These are phyloP conservation scores for Bacterosira constricta DNA, from an alignment of 108 stramenopile species.

Conservation along the genomic window DNA sequence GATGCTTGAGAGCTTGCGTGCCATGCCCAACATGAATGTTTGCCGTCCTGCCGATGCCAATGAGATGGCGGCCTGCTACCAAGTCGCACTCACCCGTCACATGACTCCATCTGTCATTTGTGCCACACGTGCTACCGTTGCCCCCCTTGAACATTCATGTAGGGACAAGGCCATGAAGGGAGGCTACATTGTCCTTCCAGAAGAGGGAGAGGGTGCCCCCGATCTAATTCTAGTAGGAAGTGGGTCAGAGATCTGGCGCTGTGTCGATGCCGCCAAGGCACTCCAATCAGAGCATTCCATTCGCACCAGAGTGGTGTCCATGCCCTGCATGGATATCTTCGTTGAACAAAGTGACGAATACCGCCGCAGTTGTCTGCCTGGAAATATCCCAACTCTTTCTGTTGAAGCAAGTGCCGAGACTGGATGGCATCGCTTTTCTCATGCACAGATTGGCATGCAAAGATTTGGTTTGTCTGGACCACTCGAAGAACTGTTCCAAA, in stretches of 20 bases:
- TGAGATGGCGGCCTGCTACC: conserved; percentile 92
- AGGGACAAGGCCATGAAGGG: conserved; percentile 87
- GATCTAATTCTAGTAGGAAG: conserved; percentile 87
- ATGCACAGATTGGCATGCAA: conserved; percentile 88
- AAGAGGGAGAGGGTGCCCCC: conserved; percentile 50
- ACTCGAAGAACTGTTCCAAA: conserved; percentile 71
- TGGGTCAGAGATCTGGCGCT: conserved; percentile 91
- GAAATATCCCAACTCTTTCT: conserved; percentile 90
- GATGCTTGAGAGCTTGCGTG: conserved; percentile 88
- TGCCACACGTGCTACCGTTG: conserved; percentile 77
- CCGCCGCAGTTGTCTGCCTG: conserved; percentile 85
- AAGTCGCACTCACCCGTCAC: conserved; percentile 54
- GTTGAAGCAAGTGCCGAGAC: conserved; percentile 89
- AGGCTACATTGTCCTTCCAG: conserved; percentile 77
- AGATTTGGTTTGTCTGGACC: conserved; percentile 89
- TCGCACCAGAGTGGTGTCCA: conserved; percentile 88
- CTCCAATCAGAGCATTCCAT: conserved; percentile 77
- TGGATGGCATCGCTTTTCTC: conserved; percentile 95
- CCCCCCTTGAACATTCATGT: conserved; percentile 72
- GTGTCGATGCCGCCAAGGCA: conserved; percentile 85
- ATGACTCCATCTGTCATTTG: conserved; percentile 91
- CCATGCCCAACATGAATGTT: conserved; percentile 94
- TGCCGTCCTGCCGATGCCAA: conserved; percentile 96
- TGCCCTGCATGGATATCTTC: conserved; percentile 96
- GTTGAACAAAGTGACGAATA: conserved; percentile 81